Conservation (phyloP, 116 monocot genomes). For the Iris pallida region DNA sequence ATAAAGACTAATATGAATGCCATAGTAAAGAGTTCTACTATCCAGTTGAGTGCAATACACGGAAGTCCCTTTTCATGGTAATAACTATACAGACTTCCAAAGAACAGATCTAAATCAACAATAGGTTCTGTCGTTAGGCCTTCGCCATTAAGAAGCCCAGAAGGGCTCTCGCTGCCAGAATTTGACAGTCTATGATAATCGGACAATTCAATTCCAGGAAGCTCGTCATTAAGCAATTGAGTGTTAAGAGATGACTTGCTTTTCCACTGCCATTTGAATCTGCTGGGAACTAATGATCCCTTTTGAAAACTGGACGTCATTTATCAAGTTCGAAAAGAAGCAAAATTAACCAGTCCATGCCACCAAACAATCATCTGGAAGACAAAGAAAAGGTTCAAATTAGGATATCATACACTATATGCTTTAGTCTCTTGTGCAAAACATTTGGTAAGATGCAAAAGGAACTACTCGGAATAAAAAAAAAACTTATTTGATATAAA, state of each 20-base stretch:
- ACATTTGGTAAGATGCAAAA: too few relatives aligned
- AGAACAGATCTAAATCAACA: conserved; percentile 85
- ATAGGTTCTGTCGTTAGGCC: conserved; percentile 51
- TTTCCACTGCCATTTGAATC: conserved; percentile 61
- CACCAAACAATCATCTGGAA: conserved; percentile 49
- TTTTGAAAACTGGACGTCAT: conserved; percentile 66
- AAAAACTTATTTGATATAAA: too few relatives aligned
- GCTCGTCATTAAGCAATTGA: conserved; percentile 49
- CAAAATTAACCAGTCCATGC: conserved; percentile 49
- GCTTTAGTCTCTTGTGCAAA: too few relatives aligned
- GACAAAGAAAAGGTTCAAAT: background rate
- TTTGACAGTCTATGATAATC: conserved; percentile 59
- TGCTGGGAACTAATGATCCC: conserved; percentile 23
- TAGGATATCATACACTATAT: too few relatives aligned
- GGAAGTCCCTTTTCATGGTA: conserved; percentile 81
- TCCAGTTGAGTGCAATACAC: conserved; percentile 88
- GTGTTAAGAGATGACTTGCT: conserved; percentile 49
- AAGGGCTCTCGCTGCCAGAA: conserved; percentile 68
- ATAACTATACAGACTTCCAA: conserved; percentile 80
- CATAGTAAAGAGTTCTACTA: conserved; percentile 68
- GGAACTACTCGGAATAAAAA: too few relatives aligned
- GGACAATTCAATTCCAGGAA: conserved; percentile 69
- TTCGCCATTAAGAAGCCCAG: conserved; percentile 77
- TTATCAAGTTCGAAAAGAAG: conserved; percentile 23
- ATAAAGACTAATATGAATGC: conserved; percentile 68